Evolutionary conservation across 164 flowering plant genomes (phyloP).

Genomic region (Vitis labrusca): DNA sequence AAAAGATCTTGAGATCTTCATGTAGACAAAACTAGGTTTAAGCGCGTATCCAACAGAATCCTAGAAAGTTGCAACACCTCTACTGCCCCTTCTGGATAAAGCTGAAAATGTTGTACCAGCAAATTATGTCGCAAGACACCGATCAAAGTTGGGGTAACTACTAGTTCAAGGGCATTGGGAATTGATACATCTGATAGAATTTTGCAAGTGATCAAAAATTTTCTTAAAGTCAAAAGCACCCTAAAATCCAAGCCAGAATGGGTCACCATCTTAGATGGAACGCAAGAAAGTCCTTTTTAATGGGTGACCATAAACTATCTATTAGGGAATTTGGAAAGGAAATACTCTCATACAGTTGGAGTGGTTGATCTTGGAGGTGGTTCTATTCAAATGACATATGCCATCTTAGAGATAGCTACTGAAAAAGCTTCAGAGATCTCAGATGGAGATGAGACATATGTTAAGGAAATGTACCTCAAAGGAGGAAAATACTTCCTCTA

Average conservation of each 20-base stretch:
- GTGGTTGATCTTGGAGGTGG: conserved; percentile 98
- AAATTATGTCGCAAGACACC: conserved; percentile 60
- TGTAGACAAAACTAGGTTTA: conserved; percentile 36
- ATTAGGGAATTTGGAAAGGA: background rate
- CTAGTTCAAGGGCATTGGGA: conserved; percentile 73
- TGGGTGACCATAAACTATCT: no score
- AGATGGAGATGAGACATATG: conserved; percentile 77
- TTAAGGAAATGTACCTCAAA: conserved; percentile 70
- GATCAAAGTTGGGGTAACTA: conserved; percentile 25
- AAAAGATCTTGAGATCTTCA: no score
- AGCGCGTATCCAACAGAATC: conserved; percentile 74
- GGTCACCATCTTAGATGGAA: no score
- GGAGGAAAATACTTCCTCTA: conserved; percentile 79
- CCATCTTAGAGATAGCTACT: conserved; percentile 77
- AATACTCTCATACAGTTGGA: conserved; percentile 79
- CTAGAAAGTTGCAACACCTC: conserved; percentile 58
- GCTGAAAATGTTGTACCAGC: conserved; percentile 72
- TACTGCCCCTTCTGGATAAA: conserved; percentile 51
- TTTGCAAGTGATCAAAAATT: conserved; percentile 88
- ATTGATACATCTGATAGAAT: conserved; percentile 79
- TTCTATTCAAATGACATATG: conserved; percentile 94
- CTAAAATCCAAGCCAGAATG: background rate
- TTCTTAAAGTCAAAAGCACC: conserved; percentile 71
- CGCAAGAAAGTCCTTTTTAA: no score
- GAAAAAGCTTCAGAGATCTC: conserved; percentile 60